A percentile compares a stretch with the other conserved stretches of the same genome.
These are phyloP conservation scores for Alliaria petiolata DNA, from an alignment of 345 rosid species.

Conservation along the genomic window DNA sequence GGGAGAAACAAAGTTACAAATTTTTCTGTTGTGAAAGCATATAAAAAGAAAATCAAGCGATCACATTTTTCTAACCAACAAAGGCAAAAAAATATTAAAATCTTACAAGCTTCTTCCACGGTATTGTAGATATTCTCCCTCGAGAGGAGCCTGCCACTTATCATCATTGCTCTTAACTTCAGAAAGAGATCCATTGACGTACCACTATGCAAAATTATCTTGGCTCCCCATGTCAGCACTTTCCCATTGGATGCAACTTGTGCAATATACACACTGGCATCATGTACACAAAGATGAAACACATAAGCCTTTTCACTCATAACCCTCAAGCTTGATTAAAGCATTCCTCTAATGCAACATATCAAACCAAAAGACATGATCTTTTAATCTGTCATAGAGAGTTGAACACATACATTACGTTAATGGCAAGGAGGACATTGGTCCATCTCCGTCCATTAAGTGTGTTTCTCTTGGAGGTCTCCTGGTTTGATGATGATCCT, in stretches of 20 bases:
- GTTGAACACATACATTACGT: slow-evolving; percentile 58
- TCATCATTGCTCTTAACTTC: slow-evolving; percentile 81
- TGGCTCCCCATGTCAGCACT: slow-evolving; percentile 84
- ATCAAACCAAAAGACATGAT: background rate
- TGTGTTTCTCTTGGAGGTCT: slow-evolving; percentile 41
- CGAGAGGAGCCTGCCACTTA: slow-evolving; percentile 76
- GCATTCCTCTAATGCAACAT: background rate
- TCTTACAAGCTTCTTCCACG: slow-evolving; percentile 67
- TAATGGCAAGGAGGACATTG: slow-evolving; percentile 60
- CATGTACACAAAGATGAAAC: slow-evolving; percentile 13
- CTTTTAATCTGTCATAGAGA: background rate
- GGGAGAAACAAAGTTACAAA: no score
- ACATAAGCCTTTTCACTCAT: background rate
- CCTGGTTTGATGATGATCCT: slow-evolving; percentile 23
- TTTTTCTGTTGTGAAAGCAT: background rate
- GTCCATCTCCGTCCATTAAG: slow-evolving; percentile 56
- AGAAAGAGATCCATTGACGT: slow-evolving; percentile 45
- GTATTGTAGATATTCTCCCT: slow-evolving; percentile 44
- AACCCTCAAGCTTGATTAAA: slow-evolving; percentile 1
- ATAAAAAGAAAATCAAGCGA: background rate
- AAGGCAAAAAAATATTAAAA: background rate
- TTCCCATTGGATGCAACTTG: slow-evolving; percentile 72
- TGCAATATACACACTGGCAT: slow-evolving; percentile 52
- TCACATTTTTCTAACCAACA: background rate
- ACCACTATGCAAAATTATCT: slow-evolving; percentile 50